Percentiles rank a stretch among this genome's conserved stretches.
phyloP scores from a whole-genome alignment of 768 basidiomycete species.

The Gymnopilus junonius region DNA sequence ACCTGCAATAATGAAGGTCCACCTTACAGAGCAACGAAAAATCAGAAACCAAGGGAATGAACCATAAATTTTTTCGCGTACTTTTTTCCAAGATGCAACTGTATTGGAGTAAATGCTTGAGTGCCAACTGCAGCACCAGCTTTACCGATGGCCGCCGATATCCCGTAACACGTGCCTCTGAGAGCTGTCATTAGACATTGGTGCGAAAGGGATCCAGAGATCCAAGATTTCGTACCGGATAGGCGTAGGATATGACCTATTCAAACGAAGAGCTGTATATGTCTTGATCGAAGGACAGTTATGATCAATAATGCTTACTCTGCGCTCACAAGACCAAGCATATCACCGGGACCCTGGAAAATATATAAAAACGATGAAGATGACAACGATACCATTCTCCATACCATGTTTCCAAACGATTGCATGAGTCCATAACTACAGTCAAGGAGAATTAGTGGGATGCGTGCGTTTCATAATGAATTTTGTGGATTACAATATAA shows the following conservation, averaged over 20 bases:
- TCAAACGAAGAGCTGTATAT: not conserved
- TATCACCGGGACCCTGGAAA: slow-evolving; percentile 68
- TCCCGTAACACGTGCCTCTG: slow-evolving; percentile 70
- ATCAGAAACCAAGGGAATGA: not conserved
- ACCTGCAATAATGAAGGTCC: slow-evolving; percentile 64
- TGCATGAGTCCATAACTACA: slow-evolving; percentile 45
- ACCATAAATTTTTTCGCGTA: slow-evolving; percentile 27
- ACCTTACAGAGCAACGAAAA: slow-evolving; percentile 35
- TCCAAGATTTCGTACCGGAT: slow-evolving; percentile 46
- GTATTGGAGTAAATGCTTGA: slow-evolving; percentile 73
- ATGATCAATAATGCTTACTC: slow-evolving; percentile 46
- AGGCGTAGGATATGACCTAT: slow-evolving; percentile 65
- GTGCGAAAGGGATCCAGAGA: not conserved
- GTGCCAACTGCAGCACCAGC: slow-evolving; percentile 75
- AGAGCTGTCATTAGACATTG: not conserved
- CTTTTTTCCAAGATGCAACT: slow-evolving; percentile 68
- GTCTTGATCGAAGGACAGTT: not conserved
- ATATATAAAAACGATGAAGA: not conserved
- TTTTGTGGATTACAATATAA: slow-evolving; percentile 58
- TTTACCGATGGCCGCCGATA: slow-evolving; percentile 72
- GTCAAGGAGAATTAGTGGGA: not conserved
- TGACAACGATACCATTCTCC: slow-evolving; percentile 7
- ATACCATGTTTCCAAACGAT: slow-evolving; percentile 68
- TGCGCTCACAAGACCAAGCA: slow-evolving; percentile 67
- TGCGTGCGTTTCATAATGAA: not conserved